These are phyloP conservation scores for Pythium volutum DNA, from an alignment of 352 stramenopile species.

Conservation along the genomic window DNA sequence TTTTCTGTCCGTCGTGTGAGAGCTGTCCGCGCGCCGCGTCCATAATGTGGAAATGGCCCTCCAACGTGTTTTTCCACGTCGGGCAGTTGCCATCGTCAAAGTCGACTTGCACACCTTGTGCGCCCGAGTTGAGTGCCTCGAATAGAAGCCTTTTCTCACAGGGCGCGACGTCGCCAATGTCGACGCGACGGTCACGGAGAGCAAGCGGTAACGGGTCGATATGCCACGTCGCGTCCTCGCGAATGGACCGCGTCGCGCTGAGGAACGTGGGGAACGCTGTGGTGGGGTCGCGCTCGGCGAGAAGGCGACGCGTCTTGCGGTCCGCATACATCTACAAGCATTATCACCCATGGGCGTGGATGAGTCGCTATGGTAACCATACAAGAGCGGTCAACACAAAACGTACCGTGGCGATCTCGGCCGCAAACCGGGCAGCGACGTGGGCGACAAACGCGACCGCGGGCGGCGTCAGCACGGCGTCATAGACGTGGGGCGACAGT, in stretches of 20 bases:
- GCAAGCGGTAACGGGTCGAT: conserved; percentile 58
- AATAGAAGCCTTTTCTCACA: conserved; percentile 91
- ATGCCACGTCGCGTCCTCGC: conserved; percentile 58
- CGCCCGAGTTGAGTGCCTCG: conserved; percentile 92
- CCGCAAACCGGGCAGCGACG: conserved; percentile 74
- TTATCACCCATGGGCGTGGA: not conserved
- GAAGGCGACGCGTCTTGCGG: conserved; percentile 45
- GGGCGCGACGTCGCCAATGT: conserved; percentile 91
- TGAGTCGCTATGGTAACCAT: no score
- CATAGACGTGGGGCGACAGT: conserved; percentile 32
- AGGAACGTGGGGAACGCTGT: conserved; percentile 84
- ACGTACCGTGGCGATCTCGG: conserved; percentile 47
- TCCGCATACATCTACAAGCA: conserved; percentile 46
- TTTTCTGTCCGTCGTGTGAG: conserved; percentile 15
- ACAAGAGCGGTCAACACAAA: not conserved
- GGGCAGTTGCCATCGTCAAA: conserved; percentile 83
- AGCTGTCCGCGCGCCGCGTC: conserved; percentile 83
- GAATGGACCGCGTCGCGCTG: conserved; percentile 54
- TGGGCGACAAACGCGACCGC: conserved; percentile 87
- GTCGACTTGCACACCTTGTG: conserved; percentile 82
- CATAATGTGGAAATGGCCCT: conserved; percentile 90
- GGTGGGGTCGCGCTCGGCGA: conserved; percentile 59
- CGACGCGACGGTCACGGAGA: conserved; percentile 89
- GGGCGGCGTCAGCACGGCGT: conserved; percentile 78
- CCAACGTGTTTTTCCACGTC: conserved; percentile 91